Percentiles rank a stretch among this genome's conserved stretches.
Evolutionary conservation across 2,329 filamentous ascomycete genomes (phyloP).

Genomic region (Pseudogymnoascus sp.): DNA sequence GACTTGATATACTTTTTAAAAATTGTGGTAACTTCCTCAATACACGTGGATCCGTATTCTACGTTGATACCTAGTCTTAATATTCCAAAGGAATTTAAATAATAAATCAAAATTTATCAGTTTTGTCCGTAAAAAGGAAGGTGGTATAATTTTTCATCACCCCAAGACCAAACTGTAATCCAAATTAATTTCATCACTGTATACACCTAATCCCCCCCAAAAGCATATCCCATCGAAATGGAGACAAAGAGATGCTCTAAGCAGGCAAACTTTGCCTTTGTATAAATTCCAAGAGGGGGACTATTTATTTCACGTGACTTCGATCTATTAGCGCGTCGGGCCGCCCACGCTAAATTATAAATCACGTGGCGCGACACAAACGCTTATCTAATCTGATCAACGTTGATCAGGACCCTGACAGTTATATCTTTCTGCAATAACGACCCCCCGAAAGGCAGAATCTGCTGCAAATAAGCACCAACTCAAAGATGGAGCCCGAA

Average conservation of each 20-base stretch:
- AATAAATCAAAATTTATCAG: neutral
- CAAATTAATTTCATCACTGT: neutral
- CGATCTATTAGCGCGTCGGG: neutral
- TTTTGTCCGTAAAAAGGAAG: neutral
- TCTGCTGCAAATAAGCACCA: neutral
- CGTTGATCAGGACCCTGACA: neutral
- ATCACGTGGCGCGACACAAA: neutral
- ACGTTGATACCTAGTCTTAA: neutral
- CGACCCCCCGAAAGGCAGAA: neutral
- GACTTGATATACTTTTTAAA: neutral
- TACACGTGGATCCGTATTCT: neutral
- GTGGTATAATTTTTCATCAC: too few species aligned
- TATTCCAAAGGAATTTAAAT: neutral
- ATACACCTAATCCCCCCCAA: neutral
- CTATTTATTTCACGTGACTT: neutral
- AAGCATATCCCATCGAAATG: neutral
- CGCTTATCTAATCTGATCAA: constrained; percentile 4
- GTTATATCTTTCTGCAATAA: neutral
- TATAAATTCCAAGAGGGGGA: neutral
- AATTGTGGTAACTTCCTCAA: neutral
- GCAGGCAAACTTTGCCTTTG: neutral
- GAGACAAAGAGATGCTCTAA: neutral
- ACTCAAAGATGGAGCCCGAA: constrained; percentile 4
- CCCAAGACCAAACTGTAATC: neutral
- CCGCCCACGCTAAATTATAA: neutral